Evolutionary conservation across 192 early-diverging fungal species (phyloP).

Genomic region (Coemansia sp.): DNA sequence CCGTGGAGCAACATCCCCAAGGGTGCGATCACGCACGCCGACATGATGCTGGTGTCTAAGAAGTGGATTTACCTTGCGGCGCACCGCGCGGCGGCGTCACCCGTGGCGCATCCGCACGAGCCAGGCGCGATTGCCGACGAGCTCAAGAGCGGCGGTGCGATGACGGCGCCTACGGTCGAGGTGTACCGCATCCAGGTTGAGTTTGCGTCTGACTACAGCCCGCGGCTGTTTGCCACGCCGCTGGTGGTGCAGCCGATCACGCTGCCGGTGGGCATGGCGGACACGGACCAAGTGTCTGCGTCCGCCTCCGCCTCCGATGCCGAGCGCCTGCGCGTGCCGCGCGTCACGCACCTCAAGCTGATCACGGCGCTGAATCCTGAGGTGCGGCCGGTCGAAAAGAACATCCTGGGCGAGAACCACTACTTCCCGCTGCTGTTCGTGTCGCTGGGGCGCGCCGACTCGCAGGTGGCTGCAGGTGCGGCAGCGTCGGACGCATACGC

Average conservation of each 20-base stretch:
- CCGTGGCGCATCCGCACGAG: slow-evolving; percentile 43
- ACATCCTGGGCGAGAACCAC: slow-evolving; percentile 48
- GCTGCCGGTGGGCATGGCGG: slow-evolving; percentile 16
- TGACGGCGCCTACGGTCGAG: slow-evolving; percentile 44
- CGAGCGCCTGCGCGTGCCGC: slow-evolving; percentile 14
- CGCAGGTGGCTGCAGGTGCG: neutral
- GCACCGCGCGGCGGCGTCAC: slow-evolving; percentile 41
- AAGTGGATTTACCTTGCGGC: slow-evolving; percentile 52
- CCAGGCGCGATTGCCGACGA: slow-evolving; percentile 33
- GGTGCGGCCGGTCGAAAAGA: slow-evolving; percentile 39
- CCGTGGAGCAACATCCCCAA: slow-evolving; percentile 51
- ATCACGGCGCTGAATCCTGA: slow-evolving; percentile 54
- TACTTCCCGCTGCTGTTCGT: slow-evolving; percentile 52
- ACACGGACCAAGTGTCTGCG: no score
- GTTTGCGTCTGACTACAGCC: slow-evolving; percentile 55
- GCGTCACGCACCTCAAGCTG: slow-evolving; percentile 48
- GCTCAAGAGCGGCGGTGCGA: slow-evolving; percentile 25
- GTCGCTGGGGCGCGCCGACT: slow-evolving; percentile 22
- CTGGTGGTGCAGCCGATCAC: slow-evolving; percentile 48
- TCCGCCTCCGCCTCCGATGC: slow-evolving; percentile 1
- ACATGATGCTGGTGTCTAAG: slow-evolving; percentile 56
- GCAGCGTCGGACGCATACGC: slow-evolving; percentile 9
- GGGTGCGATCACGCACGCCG: slow-evolving; percentile 50
- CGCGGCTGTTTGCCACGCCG: slow-evolving; percentile 51
- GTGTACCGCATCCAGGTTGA: slow-evolving; percentile 53